Base-by-base conservation (phyloP, 352 stramenopile genomes). In the Globisporangium nodosum region DNA sequence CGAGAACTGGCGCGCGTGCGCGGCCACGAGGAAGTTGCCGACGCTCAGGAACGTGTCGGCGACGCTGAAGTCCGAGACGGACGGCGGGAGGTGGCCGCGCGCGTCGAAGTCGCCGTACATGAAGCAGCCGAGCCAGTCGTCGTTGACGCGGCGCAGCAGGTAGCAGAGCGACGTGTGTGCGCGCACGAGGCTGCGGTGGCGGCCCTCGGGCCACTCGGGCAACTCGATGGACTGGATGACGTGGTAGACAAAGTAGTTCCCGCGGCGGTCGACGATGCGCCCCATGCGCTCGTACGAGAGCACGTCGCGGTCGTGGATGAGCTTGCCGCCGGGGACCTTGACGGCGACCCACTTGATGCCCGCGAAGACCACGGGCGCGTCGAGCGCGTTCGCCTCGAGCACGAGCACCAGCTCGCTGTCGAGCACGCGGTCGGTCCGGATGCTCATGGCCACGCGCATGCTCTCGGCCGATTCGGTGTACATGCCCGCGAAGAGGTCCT, bases 341-440 rank as follows among this genome's bases (percentile, higher is more conserved):
- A 86, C 54, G 2, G 74, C 78, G 31, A 82, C 73, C 78, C 78
- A 87, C 68, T 85, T 82, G 60, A 88, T 72, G 13, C 76, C 78
- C 0, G 76, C 74, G 50, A 88, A 88, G 35, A 87, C 65, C 55
- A 87, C 70, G 18, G 71, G 71, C 47, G 70, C 71, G 3, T 65
- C 69, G 12, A 74, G 39, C 16, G 61, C 61, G 49, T 82, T 76
- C 33, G 66, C 70, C 24, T 85, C 74, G 50, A 88, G 78, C 47
- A 88, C 70, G 50, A 84, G 74, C 16, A 88, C 54, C 31, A 88
- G 65, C 13, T 69, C 58, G n/a, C 72, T 76, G 49, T 87, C 78
- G 30, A 85, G 60, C 48, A 78, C 84, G 24, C 70, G 68, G 52
- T 79, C 65, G 49, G 65, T 84, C 15, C 77, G 51, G 20, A 88